Base-by-base conservation (phyloP, 495 filamentous ascomycete species). In the Cryomyces minteri region DNA sequence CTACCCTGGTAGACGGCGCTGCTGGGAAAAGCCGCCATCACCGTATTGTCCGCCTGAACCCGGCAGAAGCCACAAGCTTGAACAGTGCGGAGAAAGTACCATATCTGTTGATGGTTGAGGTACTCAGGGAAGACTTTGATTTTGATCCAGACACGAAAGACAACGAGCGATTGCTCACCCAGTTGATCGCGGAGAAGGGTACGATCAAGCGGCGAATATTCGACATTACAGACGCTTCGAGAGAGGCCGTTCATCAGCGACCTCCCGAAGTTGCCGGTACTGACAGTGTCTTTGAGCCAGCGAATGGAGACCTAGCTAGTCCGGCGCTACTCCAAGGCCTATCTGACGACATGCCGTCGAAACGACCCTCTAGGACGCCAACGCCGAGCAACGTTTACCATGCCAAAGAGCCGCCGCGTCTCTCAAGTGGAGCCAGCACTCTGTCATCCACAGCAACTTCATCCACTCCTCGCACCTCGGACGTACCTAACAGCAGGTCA, bases 71-170 rank as follows among this genome's bases (percentile, higher is more conserved):
- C 11, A 84, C 79, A 4, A 82, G 83, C 34, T 53, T 85, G 42
- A 85, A 85, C 57, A 84, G 81, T 51, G 80, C 80, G 6, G 81
- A 85, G 53, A 76, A 80, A 51, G 81, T 85, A 11, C 80, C 80
- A 6, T 85, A 81, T 55, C 54, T 85, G 25, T 64, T 85, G 5
- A 83, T 85, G 80, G 69, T 85, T 4, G 80, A 85, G 54, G 73
- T 85, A 6, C 58, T 85, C 38, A 63, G 70, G 5, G 80, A 84
- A 33, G 80, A 85, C 51, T 84, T 85, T 54, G 74, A 74, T 45
- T 85, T 85, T 51, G 72, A 84, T 47, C 77, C 80, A 4, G 72
- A 74, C 33, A 73, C 76, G 2, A 62, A 64, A 33, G 71, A 76
- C 32, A 85, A 85, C 50, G 63, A 79, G 50, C 63, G 66, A 43